These are phyloP conservation scores for Rhododendron mucronatum DNA, from an alignment of 148 eudicot genomes.

Conservation along the genomic window DNA sequence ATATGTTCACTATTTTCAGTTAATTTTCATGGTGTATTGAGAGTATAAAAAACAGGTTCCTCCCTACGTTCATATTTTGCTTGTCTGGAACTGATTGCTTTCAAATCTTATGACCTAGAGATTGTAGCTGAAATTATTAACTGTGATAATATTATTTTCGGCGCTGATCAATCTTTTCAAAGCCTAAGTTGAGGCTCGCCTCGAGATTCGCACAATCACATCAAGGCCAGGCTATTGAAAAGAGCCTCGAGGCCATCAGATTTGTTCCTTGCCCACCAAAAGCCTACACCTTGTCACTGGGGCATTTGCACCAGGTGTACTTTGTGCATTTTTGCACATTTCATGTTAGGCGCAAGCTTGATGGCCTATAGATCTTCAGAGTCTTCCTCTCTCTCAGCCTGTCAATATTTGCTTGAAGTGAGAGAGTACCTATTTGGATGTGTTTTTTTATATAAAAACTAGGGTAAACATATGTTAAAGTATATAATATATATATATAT, in stretches of 20 bases:
- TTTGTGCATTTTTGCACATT: background rate
- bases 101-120: background rate
- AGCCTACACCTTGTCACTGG: background rate
- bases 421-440: too few relatives aligned
- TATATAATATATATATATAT: too few relatives aligned
- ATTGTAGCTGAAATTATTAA: background rate
- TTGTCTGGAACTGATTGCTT: background rate
- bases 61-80: background rate
- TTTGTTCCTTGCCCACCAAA: background rate
- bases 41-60: background rate
- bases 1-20: background rate
- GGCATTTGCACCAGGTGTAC: background rate
- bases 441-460: too few relatives aligned
- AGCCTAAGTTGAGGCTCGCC: background rate
- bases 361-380: background rate
- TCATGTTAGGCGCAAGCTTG: background rate
- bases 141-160: background rate
- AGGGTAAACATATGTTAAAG: too few relatives aligned
- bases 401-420: background rate
- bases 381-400: background rate
- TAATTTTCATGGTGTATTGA: background rate
- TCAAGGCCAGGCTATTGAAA: background rate
- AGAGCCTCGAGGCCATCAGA: background rate
- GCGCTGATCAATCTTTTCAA: background rate
- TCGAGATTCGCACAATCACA: background rate